These are phyloP conservation scores for Trichosporon ovoides DNA, from an alignment of 1,284 basidiomycete genomes.

Conservation along the genomic window DNA sequence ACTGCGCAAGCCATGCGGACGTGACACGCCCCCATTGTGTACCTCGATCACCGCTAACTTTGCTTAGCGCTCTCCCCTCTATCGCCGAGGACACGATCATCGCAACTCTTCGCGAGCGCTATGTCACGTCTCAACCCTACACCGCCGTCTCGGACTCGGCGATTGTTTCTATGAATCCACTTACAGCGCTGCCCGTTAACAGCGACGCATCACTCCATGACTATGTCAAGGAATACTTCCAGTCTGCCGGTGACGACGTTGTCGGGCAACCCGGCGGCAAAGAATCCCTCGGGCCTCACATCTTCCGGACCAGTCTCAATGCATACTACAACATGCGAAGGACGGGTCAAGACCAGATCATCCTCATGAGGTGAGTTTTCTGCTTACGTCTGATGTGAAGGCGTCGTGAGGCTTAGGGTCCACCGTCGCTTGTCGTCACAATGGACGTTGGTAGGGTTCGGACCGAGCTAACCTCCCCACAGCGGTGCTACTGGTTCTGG, in stretches of 20 bases:
- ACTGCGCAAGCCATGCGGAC: background rate
- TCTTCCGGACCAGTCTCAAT: constrained; percentile 83
- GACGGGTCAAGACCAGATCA: constrained; percentile 86
- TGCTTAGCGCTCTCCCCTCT: constrained; percentile 32
- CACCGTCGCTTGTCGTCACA: background rate
- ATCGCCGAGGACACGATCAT: constrained; percentile 47
- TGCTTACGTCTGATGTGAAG: background rate
- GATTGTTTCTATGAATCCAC: constrained; percentile 78
- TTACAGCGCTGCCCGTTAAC: constrained; percentile 75
- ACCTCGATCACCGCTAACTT: constrained; percentile 1
- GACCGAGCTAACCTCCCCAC: constrained; percentile 9
- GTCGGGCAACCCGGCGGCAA: constrained; percentile 26
- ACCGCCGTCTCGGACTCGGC: constrained; percentile 65
- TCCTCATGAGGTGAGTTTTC: constrained; percentile 69
- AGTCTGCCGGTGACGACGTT: constrained; percentile 52
- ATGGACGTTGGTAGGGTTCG: constrained; percentile 4
- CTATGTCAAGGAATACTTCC: constrained; percentile 69
- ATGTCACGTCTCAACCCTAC: constrained; percentile 76
- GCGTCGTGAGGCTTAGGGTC: background rate
- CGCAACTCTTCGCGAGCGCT: constrained; percentile 75
- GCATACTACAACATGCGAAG: constrained; percentile 95
- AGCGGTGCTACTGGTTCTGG: constrained; percentile 91
- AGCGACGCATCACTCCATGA: constrained; percentile 74
- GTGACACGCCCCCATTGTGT: background rate
- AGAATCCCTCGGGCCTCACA: constrained; percentile 61